Evolutionary conservation across 1,139 yeast species (phyloP).

Genomic region (Geotrichum klebahnii): DNA sequence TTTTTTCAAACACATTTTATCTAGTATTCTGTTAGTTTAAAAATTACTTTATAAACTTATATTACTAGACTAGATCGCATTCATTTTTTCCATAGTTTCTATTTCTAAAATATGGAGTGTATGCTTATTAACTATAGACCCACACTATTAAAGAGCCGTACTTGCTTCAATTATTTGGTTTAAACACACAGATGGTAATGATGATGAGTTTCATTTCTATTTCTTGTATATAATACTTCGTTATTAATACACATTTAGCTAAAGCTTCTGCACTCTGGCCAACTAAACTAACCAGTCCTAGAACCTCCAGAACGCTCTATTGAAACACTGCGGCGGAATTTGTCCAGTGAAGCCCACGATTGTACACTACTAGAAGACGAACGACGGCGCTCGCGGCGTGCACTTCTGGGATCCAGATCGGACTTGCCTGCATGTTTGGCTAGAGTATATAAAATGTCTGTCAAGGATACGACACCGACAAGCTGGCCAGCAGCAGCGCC

Average conservation of each 20-base stretch:
- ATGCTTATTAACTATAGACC: too few species aligned
- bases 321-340: slow-evolving; percentile 25
- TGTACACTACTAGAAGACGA: slow-evolving; percentile 43
- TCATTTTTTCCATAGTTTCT: too few species aligned
- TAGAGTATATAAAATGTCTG: slow-evolving; percentile 78
- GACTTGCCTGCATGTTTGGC: slow-evolving; percentile 68
- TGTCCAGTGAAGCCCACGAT: slow-evolving; percentile 28
- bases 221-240: too few species aligned
- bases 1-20: too few species aligned
- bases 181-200: not conserved
- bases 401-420: slow-evolving; percentile 72
- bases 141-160: too few species aligned
- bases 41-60: too few species aligned
- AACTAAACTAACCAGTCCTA: slow-evolving; percentile 90
- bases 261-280: not conserved
- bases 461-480: slow-evolving; percentile 84
- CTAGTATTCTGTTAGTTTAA: too few species aligned
- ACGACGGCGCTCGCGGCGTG: slow-evolving; percentile 78
- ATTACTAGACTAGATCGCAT: too few species aligned
- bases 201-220: too few species aligned
- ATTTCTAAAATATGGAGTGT: too few species aligned
- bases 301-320: slow-evolving; percentile 19
- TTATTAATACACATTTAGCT: too few species aligned
- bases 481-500: slow-evolving; percentile 63
- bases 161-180: not conserved